Conservation (phyloP, 176 grass and related monocot genomes). For the Triticum monococcum region DNA sequence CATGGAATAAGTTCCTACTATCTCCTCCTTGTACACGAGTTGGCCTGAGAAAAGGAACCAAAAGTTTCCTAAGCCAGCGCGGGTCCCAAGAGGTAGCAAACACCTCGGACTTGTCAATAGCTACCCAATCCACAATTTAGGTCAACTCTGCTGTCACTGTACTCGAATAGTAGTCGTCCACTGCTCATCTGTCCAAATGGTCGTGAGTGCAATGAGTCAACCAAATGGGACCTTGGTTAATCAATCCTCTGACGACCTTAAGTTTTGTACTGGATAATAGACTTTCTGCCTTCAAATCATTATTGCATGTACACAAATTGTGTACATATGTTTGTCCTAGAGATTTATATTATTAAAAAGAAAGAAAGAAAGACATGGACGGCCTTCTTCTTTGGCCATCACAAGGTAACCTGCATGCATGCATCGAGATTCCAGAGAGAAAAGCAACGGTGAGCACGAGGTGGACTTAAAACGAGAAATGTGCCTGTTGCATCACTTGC, state of each 20-base stretch:
- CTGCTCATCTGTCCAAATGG: background rate
- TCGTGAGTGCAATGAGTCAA: background rate
- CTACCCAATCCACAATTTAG: slow-evolving; percentile 14
- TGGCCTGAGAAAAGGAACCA: slow-evolving; percentile 14
- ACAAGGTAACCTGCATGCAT: slow-evolving; percentile 1
- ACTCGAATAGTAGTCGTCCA: background rate
- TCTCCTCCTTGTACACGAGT: slow-evolving; percentile 35
- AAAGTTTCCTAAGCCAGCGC: slow-evolving; percentile 17
- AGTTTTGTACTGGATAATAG: background rate
- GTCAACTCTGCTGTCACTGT: slow-evolving; percentile 32
- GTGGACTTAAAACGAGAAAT: slow-evolving; percentile 33
- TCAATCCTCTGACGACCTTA: background rate
- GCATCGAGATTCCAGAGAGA: background rate
- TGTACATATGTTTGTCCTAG: background rate
- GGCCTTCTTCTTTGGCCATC: slow-evolving; percentile 12
- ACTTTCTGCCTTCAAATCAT: background rate
- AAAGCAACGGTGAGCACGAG: slow-evolving; percentile 38
- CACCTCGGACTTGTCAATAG: slow-evolving; percentile 14
- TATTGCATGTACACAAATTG: background rate
- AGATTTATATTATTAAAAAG: too few relatives aligned
- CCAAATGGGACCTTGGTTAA: background rate
- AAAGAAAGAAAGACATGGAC: background rate
- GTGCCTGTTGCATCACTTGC: slow-evolving; percentile 18
- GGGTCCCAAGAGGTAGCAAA: slow-evolving; percentile 1
- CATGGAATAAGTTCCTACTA: slow-evolving; percentile 40